Evolutionary conservation across 352 stramenopile species (phyloP).

Genomic region (Phytophthora agathidicida): DNA sequence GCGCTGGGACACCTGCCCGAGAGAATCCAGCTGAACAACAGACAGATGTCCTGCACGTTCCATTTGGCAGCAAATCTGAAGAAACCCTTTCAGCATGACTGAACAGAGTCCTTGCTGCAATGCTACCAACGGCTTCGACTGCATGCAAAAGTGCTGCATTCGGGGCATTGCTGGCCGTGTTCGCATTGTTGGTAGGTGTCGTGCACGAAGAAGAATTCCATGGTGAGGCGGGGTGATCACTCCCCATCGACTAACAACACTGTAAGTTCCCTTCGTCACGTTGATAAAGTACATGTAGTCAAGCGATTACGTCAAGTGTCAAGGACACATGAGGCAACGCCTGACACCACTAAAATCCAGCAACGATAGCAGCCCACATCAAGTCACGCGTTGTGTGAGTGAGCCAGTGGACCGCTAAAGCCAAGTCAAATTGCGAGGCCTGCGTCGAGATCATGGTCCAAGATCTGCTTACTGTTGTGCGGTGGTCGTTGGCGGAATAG

Average conservation of each 20-base stretch:
- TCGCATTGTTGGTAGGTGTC: too few species aligned
- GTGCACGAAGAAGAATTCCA: slow-evolving; percentile 9
- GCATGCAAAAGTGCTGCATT: too few species aligned
- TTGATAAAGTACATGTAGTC: slow-evolving; percentile 7
- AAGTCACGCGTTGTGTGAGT: too few species aligned
- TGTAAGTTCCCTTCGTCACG: neutral
- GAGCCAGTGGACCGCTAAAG: too few species aligned
- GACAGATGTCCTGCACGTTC: neutral
- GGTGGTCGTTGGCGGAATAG: neutral
- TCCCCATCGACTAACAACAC: too few species aligned
- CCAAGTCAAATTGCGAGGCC: too few species aligned
- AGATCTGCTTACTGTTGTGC: neutral
- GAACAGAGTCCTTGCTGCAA: too few species aligned
- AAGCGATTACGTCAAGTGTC: slow-evolving; percentile 4
- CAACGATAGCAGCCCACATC: too few species aligned
- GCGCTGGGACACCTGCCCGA: slow-evolving; percentile 1
- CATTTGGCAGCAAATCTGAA: slow-evolving; percentile 3
- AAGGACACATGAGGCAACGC: neutral
- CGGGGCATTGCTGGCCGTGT: too few species aligned
- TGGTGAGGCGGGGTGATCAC: neutral
- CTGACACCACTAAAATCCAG: slow-evolving; percentile 9
- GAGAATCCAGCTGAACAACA: slow-evolving; percentile 17
- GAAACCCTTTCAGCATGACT: too few species aligned
- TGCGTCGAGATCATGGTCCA: neutral
- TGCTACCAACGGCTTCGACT: too few species aligned